A percentile compares a stretch with the other conserved stretches of the same genome.
Evolutionary conservation across 306 rosid species (phyloP).

Genomic region (Calophaca sinica): DNA sequence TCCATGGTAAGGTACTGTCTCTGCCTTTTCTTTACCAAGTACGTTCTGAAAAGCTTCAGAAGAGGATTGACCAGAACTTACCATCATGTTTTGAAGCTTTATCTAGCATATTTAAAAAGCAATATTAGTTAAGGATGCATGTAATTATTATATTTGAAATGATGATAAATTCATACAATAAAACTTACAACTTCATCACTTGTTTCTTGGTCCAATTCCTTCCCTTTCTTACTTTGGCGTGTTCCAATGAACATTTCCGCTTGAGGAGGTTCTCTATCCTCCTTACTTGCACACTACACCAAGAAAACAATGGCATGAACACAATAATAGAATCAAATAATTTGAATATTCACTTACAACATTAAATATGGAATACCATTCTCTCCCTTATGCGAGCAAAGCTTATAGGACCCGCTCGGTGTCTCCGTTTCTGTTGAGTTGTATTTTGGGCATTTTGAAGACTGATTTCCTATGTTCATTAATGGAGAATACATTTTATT

Average conservation of each 20-base stretch:
- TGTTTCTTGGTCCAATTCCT: neutral
- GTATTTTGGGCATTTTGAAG: conserved; percentile 5
- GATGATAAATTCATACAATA: neutral
- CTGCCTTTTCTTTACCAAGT: neutral
- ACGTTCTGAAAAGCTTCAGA: neutral
- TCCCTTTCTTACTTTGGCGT: conserved; percentile 8
- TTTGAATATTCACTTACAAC: neutral
- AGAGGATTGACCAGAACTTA: conserved; percentile 1
- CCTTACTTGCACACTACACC: neutral
- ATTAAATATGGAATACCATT: neutral
- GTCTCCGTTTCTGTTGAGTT: neutral
- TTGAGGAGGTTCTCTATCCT: neutral
- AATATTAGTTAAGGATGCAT: neutral
- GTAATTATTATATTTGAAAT: neutral
- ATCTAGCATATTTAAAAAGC: neutral
- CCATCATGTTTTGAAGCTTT: neutral
- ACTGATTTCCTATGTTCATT: neutral
- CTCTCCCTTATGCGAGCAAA: neutral
- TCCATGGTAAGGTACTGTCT: neutral
- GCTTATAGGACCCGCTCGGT: conserved; percentile 4
- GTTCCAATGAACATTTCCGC: neutral
- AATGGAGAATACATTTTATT: neutral
- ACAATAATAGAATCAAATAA: neutral
- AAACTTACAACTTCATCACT: neutral
- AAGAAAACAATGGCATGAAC: neutral